Evolutionary conservation across 768 basidiomycete species (phyloP).

Genomic region (Floccularia luteovirens): DNA sequence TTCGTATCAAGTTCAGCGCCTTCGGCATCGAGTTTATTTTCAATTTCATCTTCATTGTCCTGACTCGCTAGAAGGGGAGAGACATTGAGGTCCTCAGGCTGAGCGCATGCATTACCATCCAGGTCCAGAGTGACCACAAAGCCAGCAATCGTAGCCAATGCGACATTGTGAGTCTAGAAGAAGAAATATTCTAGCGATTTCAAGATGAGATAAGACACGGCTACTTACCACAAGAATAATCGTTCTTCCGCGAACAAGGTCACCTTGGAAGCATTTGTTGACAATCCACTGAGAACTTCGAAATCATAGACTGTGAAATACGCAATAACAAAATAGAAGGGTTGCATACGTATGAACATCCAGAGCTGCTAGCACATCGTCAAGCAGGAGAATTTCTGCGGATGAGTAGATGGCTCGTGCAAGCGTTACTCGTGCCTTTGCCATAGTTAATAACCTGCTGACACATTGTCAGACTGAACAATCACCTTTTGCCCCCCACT

Average conservation of each 20-base stretch:
- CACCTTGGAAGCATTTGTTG: conserved; percentile 69
- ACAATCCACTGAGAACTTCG: conserved; percentile 81
- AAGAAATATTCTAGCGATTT: background rate
- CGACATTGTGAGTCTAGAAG: conserved; percentile 38
- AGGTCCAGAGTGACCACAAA: conserved; percentile 48
- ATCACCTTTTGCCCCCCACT: conserved; percentile 3
- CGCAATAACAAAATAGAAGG: background rate
- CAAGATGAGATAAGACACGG: background rate
- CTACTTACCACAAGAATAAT: conserved; percentile 63
- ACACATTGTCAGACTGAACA: background rate
- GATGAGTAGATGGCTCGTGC: conserved; percentile 38
- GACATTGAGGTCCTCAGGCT: conserved; percentile 7
- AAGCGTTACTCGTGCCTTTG: conserved; percentile 36
- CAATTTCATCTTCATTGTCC: conserved; percentile 15
- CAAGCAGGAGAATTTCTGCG: conserved; percentile 57
- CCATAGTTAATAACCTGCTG: background rate
- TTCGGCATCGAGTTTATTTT: conserved; percentile 13
- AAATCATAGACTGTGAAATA: conserved; percentile 12
- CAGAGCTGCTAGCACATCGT: conserved; percentile 64
- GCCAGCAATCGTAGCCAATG: conserved; percentile 40
- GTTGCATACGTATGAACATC: conserved; percentile 25
- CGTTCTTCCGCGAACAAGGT: conserved; percentile 69
- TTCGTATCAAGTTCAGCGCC: conserved; percentile 18
- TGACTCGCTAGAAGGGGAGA: background rate
- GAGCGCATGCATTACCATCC: conserved; percentile 42